Evolutionary conservation across 192 early-diverging fungal species (phyloP), one percentile per base, ranked within the genome.

Genomic region (Rhizophagus sp.): DNA sequence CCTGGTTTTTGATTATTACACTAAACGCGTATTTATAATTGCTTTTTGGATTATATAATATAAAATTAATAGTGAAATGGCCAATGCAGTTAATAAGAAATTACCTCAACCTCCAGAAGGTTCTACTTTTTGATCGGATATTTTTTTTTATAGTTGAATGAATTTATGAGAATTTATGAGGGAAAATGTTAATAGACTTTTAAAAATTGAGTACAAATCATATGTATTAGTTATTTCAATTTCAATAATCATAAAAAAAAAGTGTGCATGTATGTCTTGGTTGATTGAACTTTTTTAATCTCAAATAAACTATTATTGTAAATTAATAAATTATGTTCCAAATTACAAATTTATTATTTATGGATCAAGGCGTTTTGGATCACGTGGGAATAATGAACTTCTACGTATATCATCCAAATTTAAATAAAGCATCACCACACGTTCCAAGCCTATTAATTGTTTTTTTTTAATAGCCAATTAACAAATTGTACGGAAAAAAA

Each of bases 361-460:
- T 34, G 97, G 96, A 27, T 88, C 88, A 50, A 97, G 86, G 80
- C 96, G 94, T 88, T 94, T 94, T 77, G 98, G 98, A 84, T 99
- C 98, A 82, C 98, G 94, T 25, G 98, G 98, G 95, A 98, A 99
- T 85, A 99, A 83, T 34, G 93, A 94, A 11, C 93, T 88, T 75
- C 91, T 92, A 73, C 97, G 92, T 86, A 99, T 99, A 89, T 99
- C 97, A 78, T 92, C 93, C 33, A 99, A 88, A 84, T 94, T 94
- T 73, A 98, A 88, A 88, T 95, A 99, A 83, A 99, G 90, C 94
- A 99, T 97, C 50, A 98, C 88, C 30, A 99, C 97, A 79, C 98
- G 94, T 87, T 99, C 97, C 80, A 99, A 87, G 80, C 96, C 92
- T 88, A 77, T 25, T 49, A 5, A 30, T 30, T 30, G 30, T 30